phyloP scores from a whole-genome alignment of 208 protist species.

The Herpetomonas samuelpessoai region DNA sequence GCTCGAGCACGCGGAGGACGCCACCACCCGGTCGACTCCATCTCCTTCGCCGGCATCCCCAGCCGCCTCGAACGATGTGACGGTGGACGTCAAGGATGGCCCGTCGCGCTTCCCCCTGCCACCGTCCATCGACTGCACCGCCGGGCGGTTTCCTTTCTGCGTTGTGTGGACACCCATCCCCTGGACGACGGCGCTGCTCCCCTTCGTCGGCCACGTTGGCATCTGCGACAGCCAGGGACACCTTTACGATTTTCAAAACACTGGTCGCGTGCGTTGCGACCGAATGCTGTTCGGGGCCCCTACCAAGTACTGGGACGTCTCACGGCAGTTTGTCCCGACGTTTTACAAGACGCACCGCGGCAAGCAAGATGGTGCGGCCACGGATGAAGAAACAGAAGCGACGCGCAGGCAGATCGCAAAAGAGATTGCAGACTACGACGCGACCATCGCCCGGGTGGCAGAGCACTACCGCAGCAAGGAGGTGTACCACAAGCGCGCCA shows the following conservation, averaged over 20 bases:
- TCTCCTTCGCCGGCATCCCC: no score
- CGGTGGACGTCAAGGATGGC: no score
- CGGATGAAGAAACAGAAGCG: neutral
- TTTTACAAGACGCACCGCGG: no score
- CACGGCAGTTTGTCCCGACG: constrained; percentile 44
- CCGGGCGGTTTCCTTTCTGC: constrained; percentile 89
- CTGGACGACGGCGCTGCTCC: constrained; percentile 85
- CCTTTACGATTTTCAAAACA: constrained; percentile 91
- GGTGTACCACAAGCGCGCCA: neutral
- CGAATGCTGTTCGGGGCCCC: constrained; percentile 87
- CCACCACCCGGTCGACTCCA: no score
- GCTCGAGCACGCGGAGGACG: no score
- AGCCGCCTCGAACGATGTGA: no score
- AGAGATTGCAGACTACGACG: neutral
- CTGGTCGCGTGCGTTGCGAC: constrained; percentile 75
- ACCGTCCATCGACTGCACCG: constrained; percentile 42
- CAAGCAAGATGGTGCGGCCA: no score
- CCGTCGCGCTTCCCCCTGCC: constrained; percentile 25
- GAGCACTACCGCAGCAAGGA: neutral
- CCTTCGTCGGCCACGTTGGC: constrained; percentile 90
- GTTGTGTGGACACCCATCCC: constrained; percentile 92
- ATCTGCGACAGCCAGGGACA: constrained; percentile 83
- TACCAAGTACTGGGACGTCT: constrained; percentile 81
- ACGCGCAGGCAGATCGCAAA: neutral
- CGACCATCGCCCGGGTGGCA: neutral